Conservation (phyloP, 331 rosid species). For the Stylosanthes scabra region DNA sequence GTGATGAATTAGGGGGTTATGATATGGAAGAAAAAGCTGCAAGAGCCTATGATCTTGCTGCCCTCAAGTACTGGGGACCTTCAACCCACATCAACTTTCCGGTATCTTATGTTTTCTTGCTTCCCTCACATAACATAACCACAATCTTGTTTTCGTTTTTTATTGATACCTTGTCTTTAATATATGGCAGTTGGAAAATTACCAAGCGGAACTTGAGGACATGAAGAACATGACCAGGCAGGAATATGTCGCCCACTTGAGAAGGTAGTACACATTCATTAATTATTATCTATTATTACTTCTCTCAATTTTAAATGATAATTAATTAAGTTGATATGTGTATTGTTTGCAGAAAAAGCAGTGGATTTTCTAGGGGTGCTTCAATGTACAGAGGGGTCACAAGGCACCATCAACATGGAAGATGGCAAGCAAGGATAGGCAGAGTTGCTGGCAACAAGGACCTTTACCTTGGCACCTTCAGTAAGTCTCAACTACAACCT, state of each 20-base stretch:
- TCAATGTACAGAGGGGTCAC: slow-evolving; percentile 97
- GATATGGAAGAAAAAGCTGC: slow-evolving; percentile 99
- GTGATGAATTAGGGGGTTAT: slow-evolving; percentile 75
- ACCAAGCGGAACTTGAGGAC: slow-evolving; percentile 72
- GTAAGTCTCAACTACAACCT: slow-evolving; percentile 45
- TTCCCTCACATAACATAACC: no score
- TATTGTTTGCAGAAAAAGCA: slow-evolving; percentile 85
- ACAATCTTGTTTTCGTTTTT: not conserved
- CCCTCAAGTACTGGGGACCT: slow-evolving; percentile 97
- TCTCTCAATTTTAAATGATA: not conserved
- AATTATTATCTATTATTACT: not conserved
- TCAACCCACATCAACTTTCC: slow-evolving; percentile 92
- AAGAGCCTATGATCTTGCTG: slow-evolving; percentile 98
- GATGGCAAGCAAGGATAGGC: slow-evolving; percentile 99
- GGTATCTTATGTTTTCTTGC: slow-evolving; percentile 40
- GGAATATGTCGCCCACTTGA: slow-evolving; percentile 94
- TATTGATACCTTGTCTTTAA: not conserved
- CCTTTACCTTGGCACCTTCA: slow-evolving; percentile 97
- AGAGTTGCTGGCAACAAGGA: slow-evolving; percentile 99
- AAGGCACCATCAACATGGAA: slow-evolving; percentile 99
- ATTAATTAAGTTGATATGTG: slow-evolving; percentile 32
- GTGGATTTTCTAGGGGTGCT: slow-evolving; percentile 98
- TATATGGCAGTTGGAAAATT: slow-evolving; percentile 72
- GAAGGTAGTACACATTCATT: slow-evolving; percentile 63
- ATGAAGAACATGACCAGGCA: slow-evolving; percentile 99